Percentiles rank a stretch among this genome's conserved stretches.
Evolutionary conservation across 202 grass and related monocot species (phyloP).

Genomic region (Setaria italica): DNA sequence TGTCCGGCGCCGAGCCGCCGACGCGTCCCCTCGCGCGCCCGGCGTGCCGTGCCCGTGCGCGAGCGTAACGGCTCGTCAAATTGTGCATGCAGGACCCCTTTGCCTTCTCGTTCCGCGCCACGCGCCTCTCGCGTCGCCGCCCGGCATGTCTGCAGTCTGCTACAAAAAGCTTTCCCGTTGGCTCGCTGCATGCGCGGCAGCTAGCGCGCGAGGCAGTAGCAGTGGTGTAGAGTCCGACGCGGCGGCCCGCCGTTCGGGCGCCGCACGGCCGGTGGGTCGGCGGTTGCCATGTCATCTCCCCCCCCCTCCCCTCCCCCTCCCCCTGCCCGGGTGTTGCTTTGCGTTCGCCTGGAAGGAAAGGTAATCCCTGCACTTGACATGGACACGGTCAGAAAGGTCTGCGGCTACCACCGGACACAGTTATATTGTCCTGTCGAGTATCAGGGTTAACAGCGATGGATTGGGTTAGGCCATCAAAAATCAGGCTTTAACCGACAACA

Average conservation of each 20-base stretch:
- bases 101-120: neutral
- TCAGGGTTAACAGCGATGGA: slow-evolving; percentile 7
- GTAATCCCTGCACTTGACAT: neutral
- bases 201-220: neutral
- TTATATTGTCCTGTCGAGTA: neutral
- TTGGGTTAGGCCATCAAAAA: neutral
- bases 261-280: neutral
- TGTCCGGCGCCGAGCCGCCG: neutral
- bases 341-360: slow-evolving; percentile 16
- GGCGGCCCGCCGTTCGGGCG: no score
- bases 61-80: neutral
- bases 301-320: no score
- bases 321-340: neutral
- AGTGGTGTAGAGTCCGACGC: no score
- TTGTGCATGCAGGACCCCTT: neutral
- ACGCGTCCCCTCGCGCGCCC: neutral
- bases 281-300: neutral
- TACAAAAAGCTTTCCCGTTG: neutral
- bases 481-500: neutral
- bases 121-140: neutral
- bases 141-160: neutral
- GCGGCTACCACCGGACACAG: neutral
- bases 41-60: neutral
- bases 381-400: neutral
- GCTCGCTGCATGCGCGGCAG: slow-evolving; percentile 29